Evolutionary conservation across 1,139 yeast genomes (phyloP).

Genomic region (Suhomyces bribrorum): DNA sequence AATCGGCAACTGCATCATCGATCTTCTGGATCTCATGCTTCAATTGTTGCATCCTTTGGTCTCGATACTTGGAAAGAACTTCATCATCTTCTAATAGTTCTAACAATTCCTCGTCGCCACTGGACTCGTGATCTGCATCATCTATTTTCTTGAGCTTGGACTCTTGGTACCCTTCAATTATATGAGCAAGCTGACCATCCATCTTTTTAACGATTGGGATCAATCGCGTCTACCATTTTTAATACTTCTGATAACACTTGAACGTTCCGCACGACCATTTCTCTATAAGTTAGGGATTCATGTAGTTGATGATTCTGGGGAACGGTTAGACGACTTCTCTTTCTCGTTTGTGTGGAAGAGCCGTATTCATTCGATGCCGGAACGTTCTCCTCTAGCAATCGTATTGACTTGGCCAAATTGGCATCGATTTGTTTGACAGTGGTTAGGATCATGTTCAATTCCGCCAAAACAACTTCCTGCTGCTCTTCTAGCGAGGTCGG

Average conservation of each 20-base stretch:
- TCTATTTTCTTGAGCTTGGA: constrained; percentile 24
- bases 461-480: constrained; percentile 31
- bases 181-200: constrained; percentile 34
- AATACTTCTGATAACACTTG: constrained; percentile 18
- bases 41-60: constrained; percentile 51
- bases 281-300: constrained; percentile 8
- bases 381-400: constrained; percentile 6
- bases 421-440: constrained; percentile 34
- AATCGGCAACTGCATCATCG: constrained; percentile 31
- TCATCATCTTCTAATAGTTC: constrained; percentile 39
- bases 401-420: constrained; percentile 26
- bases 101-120: constrained; percentile 22
- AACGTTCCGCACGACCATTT: constrained; percentile 19
- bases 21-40: constrained; percentile 44
- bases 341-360: background rate
- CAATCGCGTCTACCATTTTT: constrained; percentile 15
- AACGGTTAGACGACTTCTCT: background rate
- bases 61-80: constrained; percentile 40
- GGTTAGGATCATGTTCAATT: constrained; percentile 34
- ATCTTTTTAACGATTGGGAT: constrained; percentile 15
- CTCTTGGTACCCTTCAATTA: constrained; percentile 46
- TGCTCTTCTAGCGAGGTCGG: constrained; percentile 7
- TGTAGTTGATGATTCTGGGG: background rate
- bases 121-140: constrained; percentile 37
- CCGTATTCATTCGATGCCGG: background rate